These are phyloP conservation scores for Fusarium fracticaudum DNA, from an alignment of 2,329 filamentous ascomycete species.

Conservation along the genomic window DNA sequence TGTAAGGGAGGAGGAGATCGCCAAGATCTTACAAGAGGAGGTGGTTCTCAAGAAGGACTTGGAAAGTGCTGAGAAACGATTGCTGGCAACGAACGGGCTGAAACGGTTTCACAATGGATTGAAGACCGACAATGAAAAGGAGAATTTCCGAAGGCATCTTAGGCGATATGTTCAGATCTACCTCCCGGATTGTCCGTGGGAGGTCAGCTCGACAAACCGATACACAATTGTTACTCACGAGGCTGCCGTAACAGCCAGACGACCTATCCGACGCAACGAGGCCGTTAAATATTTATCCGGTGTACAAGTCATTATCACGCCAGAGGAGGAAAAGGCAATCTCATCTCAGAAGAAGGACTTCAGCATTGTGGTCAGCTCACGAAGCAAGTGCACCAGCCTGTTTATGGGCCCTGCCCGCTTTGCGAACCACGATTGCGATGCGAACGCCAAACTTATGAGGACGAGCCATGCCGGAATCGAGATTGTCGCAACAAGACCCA, in stretches of 20 bases:
- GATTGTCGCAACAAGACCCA: conserved; percentile 84
- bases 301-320: conserved; percentile 91
- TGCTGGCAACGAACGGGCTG: conserved; percentile 78
- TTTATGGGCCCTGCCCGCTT: conserved; percentile 97
- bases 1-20: conserved; percentile 71
- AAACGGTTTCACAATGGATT: conserved; percentile 75
- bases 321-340: conserved; percentile 87
- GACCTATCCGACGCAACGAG: conserved; percentile 81
- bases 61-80: conserved; percentile 73
- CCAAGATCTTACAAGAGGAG: conserved; percentile 68
- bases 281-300: conserved; percentile 90
- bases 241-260: conserved; percentile 84
- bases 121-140: conserved; percentile 79
- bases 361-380: conserved; percentile 93
- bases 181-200: conserved; percentile 91
- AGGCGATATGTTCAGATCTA: conserved; percentile 94
- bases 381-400: conserved; percentile 88
- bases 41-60: conserved; percentile 80
- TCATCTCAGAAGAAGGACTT: conserved; percentile 90
- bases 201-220: conserved; percentile 89
- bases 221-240: conserved; percentile 94
- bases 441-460: conserved; percentile 88
- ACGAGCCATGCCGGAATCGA: conserved; percentile 88
- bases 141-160: conserved; percentile 86
- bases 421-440: conserved; percentile 95